Evolutionary conservation across 257 asterid species (phyloP).

Genomic region (Solanum okadae): DNA sequence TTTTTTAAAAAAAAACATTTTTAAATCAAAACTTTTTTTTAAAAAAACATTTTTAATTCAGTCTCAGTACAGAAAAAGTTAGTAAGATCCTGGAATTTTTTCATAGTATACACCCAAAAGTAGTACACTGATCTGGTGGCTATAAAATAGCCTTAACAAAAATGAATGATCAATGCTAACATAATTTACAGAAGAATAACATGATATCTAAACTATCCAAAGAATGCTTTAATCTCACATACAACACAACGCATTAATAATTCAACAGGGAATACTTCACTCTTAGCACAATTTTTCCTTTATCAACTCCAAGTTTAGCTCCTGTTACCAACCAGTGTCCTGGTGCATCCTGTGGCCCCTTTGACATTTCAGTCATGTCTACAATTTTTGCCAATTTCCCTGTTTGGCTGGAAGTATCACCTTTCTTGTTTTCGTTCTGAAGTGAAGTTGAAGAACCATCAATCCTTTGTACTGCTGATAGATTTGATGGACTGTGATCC

Average conservation of each 20-base stretch:
- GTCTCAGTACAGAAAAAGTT: background rate
- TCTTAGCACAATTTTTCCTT: conserved; percentile 73
- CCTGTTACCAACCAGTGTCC: conserved; percentile 99
- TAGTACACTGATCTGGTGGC: background rate
- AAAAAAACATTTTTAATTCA: background rate
- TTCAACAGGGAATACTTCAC: conserved; percentile 85
- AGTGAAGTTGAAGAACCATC: conserved; percentile 61
- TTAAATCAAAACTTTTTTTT: no score
- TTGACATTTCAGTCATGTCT: conserved; percentile 92
- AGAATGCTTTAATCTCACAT: conserved; percentile 9
- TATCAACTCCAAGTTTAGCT: conserved; percentile 99
- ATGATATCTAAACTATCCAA: conserved; percentile 1
- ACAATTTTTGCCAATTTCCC: conserved; percentile 82
- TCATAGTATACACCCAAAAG: background rate
- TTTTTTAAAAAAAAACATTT: no score
- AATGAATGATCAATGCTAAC: conserved; percentile 7
- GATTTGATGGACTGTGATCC: conserved; percentile 87
- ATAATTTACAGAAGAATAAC: conserved; percentile 25
- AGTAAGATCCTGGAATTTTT: background rate
- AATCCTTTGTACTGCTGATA: conserved; percentile 30
- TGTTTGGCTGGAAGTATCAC: conserved; percentile 41
- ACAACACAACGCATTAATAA: conserved; percentile 40
- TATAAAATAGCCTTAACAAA: background rate
- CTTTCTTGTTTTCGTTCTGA: conserved; percentile 32
- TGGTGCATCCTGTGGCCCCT: conserved; percentile 93